Evolutionary conservation across 257 asterid genomes (phyloP).

Genomic region (Avicennia marina): DNA sequence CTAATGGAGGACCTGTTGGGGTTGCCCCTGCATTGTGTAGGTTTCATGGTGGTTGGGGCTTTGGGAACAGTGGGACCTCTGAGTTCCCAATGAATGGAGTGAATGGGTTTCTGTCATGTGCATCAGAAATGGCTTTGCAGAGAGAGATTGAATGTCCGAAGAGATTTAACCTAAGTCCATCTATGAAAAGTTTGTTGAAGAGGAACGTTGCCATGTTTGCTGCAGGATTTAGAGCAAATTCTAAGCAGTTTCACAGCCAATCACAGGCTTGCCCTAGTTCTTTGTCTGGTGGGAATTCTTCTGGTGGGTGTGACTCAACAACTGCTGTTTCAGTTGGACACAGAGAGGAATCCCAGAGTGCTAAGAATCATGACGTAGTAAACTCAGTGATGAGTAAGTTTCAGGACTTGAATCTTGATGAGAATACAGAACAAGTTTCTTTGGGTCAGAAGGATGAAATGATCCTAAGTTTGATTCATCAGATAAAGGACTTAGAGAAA

Average conservation of each 20-base stretch:
- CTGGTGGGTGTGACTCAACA: conserved; percentile 22
- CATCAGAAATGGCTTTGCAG: conserved; percentile 58
- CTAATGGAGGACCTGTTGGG: conserved; percentile 59
- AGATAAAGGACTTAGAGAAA: conserved; percentile 79
- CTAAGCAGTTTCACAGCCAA: conserved; percentile 52
- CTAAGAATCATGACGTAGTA: conserved; percentile 66
- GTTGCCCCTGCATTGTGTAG: conserved; percentile 68
- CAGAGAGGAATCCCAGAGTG: conserved; percentile 41
- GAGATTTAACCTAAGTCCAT: conserved; percentile 84
- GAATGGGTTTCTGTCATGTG: conserved; percentile 46
- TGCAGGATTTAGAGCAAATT: conserved; percentile 82
- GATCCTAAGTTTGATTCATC: conserved; percentile 64
- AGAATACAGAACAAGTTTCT: conserved; percentile 46
- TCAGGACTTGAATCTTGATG: conserved; percentile 77
- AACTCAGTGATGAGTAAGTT: conserved; percentile 79
- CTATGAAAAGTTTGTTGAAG: conserved; percentile 78
- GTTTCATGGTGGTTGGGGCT: conserved; percentile 93
- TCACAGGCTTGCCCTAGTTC: conserved; percentile 57
- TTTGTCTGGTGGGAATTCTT: conserved; percentile 40
- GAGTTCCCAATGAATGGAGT: conserved; percentile 54
- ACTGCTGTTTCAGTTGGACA: conserved; percentile 31
- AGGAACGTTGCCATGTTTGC: conserved; percentile 89
- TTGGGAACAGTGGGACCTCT: conserved; percentile 62
- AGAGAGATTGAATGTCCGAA: conserved; percentile 88
- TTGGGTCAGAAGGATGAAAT: conserved; percentile 76